Base-by-base conservation (phyloP, 2,329 filamentous ascomycete genomes). In the Myrmaecium sp. region DNA sequence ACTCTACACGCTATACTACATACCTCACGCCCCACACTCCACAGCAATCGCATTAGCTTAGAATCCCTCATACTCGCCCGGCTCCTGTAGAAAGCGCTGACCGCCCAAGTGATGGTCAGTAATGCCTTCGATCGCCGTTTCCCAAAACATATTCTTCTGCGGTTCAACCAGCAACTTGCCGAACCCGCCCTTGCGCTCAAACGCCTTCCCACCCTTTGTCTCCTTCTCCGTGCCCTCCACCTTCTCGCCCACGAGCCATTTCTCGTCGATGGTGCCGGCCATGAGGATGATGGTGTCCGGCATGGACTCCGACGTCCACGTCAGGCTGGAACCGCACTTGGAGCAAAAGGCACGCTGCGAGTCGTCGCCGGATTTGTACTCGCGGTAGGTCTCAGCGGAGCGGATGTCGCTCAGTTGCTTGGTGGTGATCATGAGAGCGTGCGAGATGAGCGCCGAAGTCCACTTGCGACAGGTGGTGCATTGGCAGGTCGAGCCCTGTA, bases 381-480 rank as follows among this genome's bases (percentile, higher is more conserved):
- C 25, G 4, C 16, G 11, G 17, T 26, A 26, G 3, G 25, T 14
- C 13, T 5, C 4, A n/a, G 18, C n/a, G 18, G 21, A 11, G 5
- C 16, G 25, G 12, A 12, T 18, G 4, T 15, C 16, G 13, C 16
- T 4, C 10, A 26, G 25, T n/a, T 19, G 14, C 15, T 5, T 7
- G 5, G 25, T 15, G 10, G 8, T 5, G 4, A 26, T 4, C 12
- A 19, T 14, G 17, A 26, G 14, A 16, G 21, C 18, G 14, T 11
- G 11, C 16, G 25, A 12, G 17, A 26, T 15, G 25, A 26, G 25
- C 6, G 25, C 3, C 5, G 6, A 12, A n/a, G 25, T 26, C 13
- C 16, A 5, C 11, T 26, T 26, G 25, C 25, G 25, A 18, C 25
- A 26, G 16, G 21, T 26, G 14, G 25, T 26, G 25, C 25, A 26